phyloP scores from a whole-genome alignment of 495 filamentous ascomycete genomes.

The Diplogelasinospora grovesii region DNA sequence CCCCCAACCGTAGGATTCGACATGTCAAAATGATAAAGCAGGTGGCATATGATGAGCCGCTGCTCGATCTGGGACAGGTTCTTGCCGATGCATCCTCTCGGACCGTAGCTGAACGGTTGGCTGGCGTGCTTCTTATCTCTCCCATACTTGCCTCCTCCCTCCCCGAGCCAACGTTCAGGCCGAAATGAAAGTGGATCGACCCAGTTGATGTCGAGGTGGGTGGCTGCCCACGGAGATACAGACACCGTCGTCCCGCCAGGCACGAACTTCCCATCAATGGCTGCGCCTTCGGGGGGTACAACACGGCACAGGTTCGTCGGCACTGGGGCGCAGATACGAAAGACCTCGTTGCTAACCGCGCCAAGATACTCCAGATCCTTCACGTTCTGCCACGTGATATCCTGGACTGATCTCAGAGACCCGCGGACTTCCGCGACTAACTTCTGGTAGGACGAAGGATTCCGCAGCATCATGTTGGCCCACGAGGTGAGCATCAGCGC shows the following conservation, averaged over 20 bases:
- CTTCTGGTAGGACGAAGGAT: conserved; percentile 7
- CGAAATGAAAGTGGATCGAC: conserved; percentile 29
- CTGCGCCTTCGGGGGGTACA: conserved; percentile 6
- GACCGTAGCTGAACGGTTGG: conserved; percentile 39
- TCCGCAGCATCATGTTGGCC: conserved; percentile 11
- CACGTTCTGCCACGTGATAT: conserved; percentile 12
- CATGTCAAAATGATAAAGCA: conserved; percentile 9
- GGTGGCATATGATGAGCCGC: conserved; percentile 6
- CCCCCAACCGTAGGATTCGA: neutral
- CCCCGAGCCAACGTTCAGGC: conserved; percentile 41
- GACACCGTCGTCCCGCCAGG: conserved; percentile 19
- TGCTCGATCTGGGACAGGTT: conserved; percentile 28
- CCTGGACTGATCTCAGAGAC: conserved; percentile 4
- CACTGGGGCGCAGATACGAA: conserved; percentile 11
- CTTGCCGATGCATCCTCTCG: conserved; percentile 43
- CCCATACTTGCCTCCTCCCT: conserved; percentile 15
- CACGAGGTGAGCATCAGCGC: conserved; percentile 9
- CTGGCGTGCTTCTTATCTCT: conserved; percentile 6
- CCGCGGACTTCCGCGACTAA: conserved; percentile 12
- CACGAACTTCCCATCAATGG: conserved; percentile 12
- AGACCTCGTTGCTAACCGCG: conserved; percentile 10
- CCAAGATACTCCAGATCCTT: conserved; percentile 9
- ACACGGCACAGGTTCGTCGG: conserved; percentile 8
- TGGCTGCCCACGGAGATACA: conserved; percentile 14
- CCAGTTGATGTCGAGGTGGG: conserved; percentile 22